These are phyloP conservation scores for Senna siamea DNA, from an alignment of 306 rosid genomes.

Conservation along the genomic window DNA sequence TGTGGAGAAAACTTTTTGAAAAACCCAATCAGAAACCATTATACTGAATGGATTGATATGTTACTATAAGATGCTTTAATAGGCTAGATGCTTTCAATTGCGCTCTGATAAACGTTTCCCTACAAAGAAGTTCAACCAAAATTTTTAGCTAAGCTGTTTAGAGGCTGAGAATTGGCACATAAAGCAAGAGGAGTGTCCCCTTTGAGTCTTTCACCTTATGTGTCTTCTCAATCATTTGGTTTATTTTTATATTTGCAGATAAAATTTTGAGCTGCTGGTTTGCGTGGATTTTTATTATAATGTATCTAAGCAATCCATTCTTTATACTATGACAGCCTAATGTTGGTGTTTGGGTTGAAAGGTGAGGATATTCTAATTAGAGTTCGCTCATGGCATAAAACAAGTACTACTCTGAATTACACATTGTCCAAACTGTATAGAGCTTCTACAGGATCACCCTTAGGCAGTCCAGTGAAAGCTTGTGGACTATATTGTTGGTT, in stretches of 20 bases:
- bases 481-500: not conserved
- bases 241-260: not conserved
- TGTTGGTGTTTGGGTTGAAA: not conserved
- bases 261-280: not conserved
- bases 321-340: not conserved
- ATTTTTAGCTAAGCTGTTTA: not conserved
- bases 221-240: too few species aligned
- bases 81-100: not conserved
- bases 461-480: not conserved
- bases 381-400: not conserved
- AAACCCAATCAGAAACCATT: not conserved
- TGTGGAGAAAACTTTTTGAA: not conserved
- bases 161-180: not conserved
- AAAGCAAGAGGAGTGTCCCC: not conserved
- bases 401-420: not conserved
- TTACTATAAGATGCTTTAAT: not conserved
- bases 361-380: too few species aligned
- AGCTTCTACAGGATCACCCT: not conserved
- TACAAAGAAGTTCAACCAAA: not conserved
- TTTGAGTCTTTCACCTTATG: not conserved
- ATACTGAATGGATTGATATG: not conserved
- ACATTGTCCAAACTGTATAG: not conserved
- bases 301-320: not conserved
- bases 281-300: too few species aligned
- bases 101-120: not conserved